A percentile compares a stretch with the other conserved stretches of the same genome.
Conservation (phyloP, 2,329 filamentous ascomycete genomes). For the Fusarium gaditjirri region DNA sequence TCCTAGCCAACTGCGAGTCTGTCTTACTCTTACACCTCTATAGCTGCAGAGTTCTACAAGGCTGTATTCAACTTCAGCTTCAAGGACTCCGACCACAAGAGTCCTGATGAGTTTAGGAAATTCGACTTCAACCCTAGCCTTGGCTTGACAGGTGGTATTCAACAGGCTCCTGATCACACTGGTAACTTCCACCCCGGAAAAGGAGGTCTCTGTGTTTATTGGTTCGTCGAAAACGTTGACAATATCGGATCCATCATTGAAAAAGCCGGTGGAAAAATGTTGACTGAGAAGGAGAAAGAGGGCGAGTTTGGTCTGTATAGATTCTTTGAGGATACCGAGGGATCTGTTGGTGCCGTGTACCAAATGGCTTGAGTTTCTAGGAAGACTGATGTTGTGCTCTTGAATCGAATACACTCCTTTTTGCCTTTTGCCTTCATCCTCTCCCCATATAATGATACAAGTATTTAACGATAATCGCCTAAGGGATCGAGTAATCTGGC, state of each 20-base stretch:
- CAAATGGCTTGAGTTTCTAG: constrained; percentile 34
- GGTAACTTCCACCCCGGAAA: constrained; percentile 41
- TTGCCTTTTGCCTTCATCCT: not conserved
- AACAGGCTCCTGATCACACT: constrained; percentile 41
- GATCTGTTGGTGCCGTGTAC: constrained; percentile 47
- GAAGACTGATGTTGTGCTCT: not conserved
- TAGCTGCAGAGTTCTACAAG: constrained; percentile 46
- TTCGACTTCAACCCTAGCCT: constrained; percentile 48
- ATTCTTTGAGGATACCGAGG: constrained; percentile 49
- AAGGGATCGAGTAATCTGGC: not conserved
- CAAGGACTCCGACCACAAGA: constrained; percentile 25
- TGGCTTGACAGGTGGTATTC: constrained; percentile 44
- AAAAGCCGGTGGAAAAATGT: constrained; percentile 45
- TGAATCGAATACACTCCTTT: not conserved
- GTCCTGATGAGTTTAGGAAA: constrained; percentile 29
- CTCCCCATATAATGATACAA: not conserved
- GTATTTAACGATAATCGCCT: not conserved
- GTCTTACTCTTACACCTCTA: not conserved
- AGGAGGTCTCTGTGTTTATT: constrained; percentile 44
- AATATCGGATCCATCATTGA: constrained; percentile 39
- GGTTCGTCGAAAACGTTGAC: constrained; percentile 48
- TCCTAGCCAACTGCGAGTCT: not conserved
- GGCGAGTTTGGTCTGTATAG: constrained; percentile 43
- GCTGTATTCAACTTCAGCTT: constrained; percentile 45
- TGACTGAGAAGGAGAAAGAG: constrained; percentile 44